Evolutionary conservation across 192 early-diverging fungal species (phyloP).

Genomic region (Coemansia guatemalensis): DNA sequence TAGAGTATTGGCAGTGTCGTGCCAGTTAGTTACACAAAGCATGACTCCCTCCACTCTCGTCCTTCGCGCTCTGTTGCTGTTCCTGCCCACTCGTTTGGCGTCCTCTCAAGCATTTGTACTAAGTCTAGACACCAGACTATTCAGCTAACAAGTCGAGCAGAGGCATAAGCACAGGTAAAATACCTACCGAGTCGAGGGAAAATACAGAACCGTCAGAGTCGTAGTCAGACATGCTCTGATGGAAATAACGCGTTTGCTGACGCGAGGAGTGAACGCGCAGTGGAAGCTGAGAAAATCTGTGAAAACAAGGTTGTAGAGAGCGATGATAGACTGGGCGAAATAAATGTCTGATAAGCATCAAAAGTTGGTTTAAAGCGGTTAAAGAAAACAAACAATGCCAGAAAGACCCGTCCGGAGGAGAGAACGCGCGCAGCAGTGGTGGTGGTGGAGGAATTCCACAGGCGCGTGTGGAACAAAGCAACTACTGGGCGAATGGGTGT

Average conservation of each 20-base stretch:
- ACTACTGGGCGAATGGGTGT: background rate
- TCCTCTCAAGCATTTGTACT: background rate
- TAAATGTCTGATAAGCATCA: conserved; percentile 8
- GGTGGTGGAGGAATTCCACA: background rate
- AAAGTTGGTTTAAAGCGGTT: background rate
- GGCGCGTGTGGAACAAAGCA: no score
- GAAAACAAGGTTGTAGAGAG: background rate
- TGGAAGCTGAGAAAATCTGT: background rate
- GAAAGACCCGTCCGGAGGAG: background rate
- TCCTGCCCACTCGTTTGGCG: background rate
- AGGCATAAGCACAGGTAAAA: background rate
- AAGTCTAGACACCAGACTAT: background rate
- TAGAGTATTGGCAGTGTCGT: background rate
- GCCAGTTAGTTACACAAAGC: background rate
- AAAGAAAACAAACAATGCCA: conserved; percentile 1
- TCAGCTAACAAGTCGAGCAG: background rate
- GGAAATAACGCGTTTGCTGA: background rate
- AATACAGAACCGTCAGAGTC: conserved; percentile 48
- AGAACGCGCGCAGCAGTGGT: background rate
- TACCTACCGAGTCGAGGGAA: conserved; percentile 26
- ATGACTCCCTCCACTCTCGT: background rate
- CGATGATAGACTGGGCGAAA: conserved; percentile 6
- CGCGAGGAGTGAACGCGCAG: background rate
- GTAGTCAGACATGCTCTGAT: conserved; percentile 36
- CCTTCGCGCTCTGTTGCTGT: background rate